These are phyloP conservation scores for Sporisorium exsertum DNA, from an alignment of 1,284 basidiomycete species.

Conservation along the genomic window DNA sequence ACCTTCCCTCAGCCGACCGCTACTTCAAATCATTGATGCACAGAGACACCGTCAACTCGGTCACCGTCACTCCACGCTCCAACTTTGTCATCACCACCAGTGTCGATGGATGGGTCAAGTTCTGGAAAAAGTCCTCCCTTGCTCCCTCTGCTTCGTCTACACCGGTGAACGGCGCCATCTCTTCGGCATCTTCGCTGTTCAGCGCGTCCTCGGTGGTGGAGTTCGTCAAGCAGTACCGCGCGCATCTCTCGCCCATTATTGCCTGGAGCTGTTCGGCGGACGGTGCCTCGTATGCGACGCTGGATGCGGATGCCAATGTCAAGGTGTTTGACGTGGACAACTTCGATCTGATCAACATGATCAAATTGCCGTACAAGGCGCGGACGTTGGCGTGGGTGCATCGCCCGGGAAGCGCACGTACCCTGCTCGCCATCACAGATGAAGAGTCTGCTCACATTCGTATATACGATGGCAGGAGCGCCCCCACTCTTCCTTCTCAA, in stretches of 20 bases:
- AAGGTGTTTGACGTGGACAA: slow-evolving; percentile 98
- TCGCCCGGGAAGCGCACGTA: slow-evolving; percentile 84
- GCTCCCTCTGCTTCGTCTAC: slow-evolving; percentile 82
- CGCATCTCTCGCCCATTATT: slow-evolving; percentile 84
- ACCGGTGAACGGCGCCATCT: not conserved
- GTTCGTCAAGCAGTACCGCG: slow-evolving; percentile 74
- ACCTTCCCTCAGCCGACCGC: slow-evolving; percentile 89
- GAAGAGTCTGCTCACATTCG: slow-evolving; percentile 79
- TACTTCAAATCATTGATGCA: slow-evolving; percentile 99
- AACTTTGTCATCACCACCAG: slow-evolving; percentile 93
- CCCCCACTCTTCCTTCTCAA: not conserved
- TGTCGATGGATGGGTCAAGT: slow-evolving; percentile 91
- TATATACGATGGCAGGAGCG: slow-evolving; percentile 85
- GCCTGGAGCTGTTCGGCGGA: slow-evolving; percentile 89
- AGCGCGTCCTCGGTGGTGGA: slow-evolving; percentile 63
- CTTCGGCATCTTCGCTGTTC: slow-evolving; percentile 19
- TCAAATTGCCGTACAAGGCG: slow-evolving; percentile 75
- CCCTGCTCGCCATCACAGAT: slow-evolving; percentile 89
- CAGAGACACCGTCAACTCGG: slow-evolving; percentile 88
- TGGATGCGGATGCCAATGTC: slow-evolving; percentile 72
- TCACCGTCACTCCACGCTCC: slow-evolving; percentile 71
- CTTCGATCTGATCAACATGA: slow-evolving; percentile 99
- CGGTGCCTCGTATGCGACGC: slow-evolving; percentile 88
- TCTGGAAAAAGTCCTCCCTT: slow-evolving; percentile 97
- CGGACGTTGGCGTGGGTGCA: slow-evolving; percentile 80